A percentile compares a stretch with the other conserved stretches of the same genome.
phyloP scores from a whole-genome alignment of 305 asterid species.

The Petunia hybrid region DNA sequence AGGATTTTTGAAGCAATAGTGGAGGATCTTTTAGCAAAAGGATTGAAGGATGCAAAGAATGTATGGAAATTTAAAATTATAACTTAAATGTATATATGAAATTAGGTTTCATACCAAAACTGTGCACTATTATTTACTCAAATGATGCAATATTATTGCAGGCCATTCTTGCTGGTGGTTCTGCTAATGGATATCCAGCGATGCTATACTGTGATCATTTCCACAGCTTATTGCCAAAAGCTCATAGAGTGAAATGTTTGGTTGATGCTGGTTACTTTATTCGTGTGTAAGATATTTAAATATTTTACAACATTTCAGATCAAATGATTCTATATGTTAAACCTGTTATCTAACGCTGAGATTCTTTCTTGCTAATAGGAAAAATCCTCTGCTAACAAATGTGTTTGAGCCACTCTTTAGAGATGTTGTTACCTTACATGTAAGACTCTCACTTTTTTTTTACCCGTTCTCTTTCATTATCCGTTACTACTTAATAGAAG shows the following conservation, averaged over 20 bases:
- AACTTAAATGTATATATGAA: background rate
- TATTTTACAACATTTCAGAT: background rate
- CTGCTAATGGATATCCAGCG: constrained; percentile 76
- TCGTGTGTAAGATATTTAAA: constrained; percentile 53
- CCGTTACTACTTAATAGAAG: background rate
- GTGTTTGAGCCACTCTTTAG: constrained; percentile 52
- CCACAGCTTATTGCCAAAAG: constrained; percentile 50
- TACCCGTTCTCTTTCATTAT: background rate
- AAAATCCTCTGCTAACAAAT: constrained; percentile 49
- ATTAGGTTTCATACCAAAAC: background rate
- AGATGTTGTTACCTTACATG: constrained; percentile 60
- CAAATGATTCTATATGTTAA: background rate
- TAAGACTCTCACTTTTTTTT: constrained; percentile 23
- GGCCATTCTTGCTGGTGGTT: constrained; percentile 77
- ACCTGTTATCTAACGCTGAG: background rate
- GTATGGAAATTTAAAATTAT: constrained; percentile 38
- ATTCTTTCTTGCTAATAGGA: constrained; percentile 41
- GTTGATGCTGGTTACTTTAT: constrained; percentile 83
- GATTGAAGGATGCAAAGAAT: constrained; percentile 69
- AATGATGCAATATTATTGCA: constrained; percentile 6
- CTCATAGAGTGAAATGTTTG: constrained; percentile 68
- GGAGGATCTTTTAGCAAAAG: constrained; percentile 64
- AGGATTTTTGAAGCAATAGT: constrained; percentile 66
- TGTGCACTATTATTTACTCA: background rate
- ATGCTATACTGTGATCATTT: constrained; percentile 71